Evolutionary conservation across 495 filamentous ascomycete species (phyloP).

Genomic region (Cenococcum geophilum): DNA sequence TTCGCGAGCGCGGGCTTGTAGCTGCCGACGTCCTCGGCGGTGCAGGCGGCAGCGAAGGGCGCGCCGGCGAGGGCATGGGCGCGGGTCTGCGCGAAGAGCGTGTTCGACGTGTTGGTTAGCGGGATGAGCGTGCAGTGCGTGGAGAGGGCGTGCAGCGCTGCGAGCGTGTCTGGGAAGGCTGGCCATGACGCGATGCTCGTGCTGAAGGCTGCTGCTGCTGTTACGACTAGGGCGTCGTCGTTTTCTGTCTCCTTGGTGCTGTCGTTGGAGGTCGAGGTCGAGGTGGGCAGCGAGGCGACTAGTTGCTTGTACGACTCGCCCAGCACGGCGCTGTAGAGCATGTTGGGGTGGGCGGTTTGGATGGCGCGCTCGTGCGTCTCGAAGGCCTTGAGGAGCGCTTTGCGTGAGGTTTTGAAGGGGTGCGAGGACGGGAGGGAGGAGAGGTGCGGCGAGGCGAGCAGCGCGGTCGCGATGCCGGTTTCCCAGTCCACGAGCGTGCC

Average conservation of each 20-base stretch:
- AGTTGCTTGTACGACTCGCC: slow-evolving; percentile 45
- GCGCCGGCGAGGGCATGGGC: slow-evolving; percentile 45
- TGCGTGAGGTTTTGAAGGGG: slow-evolving; percentile 36
- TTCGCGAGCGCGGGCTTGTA: slow-evolving; percentile 68
- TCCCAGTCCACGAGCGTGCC: slow-evolving; percentile 81
- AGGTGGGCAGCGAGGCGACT: slow-evolving; percentile 38
- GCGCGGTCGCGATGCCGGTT: slow-evolving; percentile 36
- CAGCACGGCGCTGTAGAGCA: slow-evolving; percentile 56
- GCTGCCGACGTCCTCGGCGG: slow-evolving; percentile 65
- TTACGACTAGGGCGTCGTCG: not conserved
- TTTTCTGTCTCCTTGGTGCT: slow-evolving; percentile 46
- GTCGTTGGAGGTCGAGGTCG: too few species aligned
- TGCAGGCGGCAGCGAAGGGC: slow-evolving; percentile 62
- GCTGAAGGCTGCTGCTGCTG: not conserved
- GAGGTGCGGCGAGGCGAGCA: slow-evolving; percentile 40
- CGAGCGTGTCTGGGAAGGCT: not conserved
- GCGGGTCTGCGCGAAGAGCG: slow-evolving; percentile 52
- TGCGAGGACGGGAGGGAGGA: slow-evolving; percentile 40
- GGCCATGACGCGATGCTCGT: not conserved
- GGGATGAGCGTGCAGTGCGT: slow-evolving; percentile 63
- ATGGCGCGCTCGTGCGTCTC: slow-evolving; percentile 43
- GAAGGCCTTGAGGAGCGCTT: slow-evolving; percentile 33
- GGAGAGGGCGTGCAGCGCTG: slow-evolving; percentile 37
- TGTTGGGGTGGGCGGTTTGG: slow-evolving; percentile 45
- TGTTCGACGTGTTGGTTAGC: slow-evolving; percentile 68